These are phyloP conservation scores for Linanthus parryae DNA, from an alignment of 148 eudicot genomes.

Conservation along the genomic window DNA sequence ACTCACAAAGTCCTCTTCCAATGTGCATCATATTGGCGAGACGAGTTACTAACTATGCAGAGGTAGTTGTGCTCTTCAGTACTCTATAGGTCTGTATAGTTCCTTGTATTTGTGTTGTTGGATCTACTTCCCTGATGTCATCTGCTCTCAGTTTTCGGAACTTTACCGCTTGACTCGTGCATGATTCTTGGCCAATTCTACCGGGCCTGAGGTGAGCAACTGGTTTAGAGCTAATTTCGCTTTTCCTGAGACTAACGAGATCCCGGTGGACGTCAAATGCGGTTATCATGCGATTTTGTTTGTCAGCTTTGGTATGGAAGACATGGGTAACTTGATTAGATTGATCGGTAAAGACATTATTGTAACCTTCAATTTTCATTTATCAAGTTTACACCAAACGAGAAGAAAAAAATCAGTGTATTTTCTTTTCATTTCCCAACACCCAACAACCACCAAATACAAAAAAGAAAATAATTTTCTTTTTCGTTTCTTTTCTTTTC, in stretches of 20 bases:
- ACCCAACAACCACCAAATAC: no score
- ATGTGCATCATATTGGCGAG: slow-evolving; percentile 70
- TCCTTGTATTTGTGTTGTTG: not conserved
- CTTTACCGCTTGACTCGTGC: slow-evolving; percentile 65
- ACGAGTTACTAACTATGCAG: slow-evolving; percentile 39
- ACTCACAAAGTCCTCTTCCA: slow-evolving; percentile 55
- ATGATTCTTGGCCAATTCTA: slow-evolving; percentile 38
- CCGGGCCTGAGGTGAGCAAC: slow-evolving; percentile 36
- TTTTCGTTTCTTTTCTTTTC: no score
- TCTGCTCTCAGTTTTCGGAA: slow-evolving; percentile 64
- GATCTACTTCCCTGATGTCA: slow-evolving; percentile 15
- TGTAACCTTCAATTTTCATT: no score
- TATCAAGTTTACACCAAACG: no score
- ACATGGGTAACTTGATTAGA: no score
- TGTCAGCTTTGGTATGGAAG: slow-evolving; percentile 74
- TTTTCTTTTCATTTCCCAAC: no score
- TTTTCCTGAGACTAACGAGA: slow-evolving; percentile 81
- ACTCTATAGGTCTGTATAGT: slow-evolving; percentile 1
- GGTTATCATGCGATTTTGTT: slow-evolving; percentile 64
- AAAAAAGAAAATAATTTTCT: no score
- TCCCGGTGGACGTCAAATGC: slow-evolving; percentile 59
- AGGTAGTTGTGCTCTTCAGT: slow-evolving; percentile 38
- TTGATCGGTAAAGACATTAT: no score
- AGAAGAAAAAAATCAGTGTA: no score
- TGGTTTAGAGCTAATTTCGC: slow-evolving; percentile 49